Evolutionary conservation across 129 eudicot genomes (phyloP).

Genomic region (Flaveria linearis): DNA sequence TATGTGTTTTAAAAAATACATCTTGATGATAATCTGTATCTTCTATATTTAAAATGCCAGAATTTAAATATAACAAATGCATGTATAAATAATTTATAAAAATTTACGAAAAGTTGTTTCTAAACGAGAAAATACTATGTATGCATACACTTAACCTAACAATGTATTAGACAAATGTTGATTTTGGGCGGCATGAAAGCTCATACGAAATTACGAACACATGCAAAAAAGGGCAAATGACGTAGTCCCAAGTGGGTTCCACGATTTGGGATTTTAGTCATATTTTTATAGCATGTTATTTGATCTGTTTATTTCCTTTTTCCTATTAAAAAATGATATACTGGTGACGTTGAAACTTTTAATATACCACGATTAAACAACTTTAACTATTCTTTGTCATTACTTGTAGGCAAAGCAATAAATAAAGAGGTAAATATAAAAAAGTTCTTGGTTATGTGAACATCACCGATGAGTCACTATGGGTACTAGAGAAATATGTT

Average conservation of each 20-base stretch:
- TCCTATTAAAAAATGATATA: not conserved
- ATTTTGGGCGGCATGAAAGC: slow-evolving; percentile 4
- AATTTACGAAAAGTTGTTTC: too few relatives aligned
- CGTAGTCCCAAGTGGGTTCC: slow-evolving; percentile 29
- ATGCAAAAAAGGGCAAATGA: not conserved
- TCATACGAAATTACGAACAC: not conserved
- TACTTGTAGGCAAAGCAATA: slow-evolving; percentile 29
- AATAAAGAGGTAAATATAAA: not conserved
- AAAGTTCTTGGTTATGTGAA: not conserved
- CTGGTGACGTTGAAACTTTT: not conserved
- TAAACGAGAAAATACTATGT: not conserved
- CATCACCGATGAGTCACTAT: too few relatives aligned
- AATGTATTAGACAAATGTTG: not conserved
- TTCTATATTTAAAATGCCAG: too few relatives aligned
- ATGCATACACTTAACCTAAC: not conserved
- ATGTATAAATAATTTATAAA: too few relatives aligned
- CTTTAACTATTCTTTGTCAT: slow-evolving; percentile 26
- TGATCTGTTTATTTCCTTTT: slow-evolving; percentile 1
- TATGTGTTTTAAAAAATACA: too few relatives aligned
- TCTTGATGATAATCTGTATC: too few relatives aligned
- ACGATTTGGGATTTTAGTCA: not conserved
- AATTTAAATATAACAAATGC: too few relatives aligned
- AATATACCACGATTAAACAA: slow-evolving; percentile 12
- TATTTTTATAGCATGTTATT: not conserved
- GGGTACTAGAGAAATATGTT: too few relatives aligned